These are phyloP conservation scores for Saccharum officinarum DNA, from an alignment of 176 grass and related monocot species.

Conservation along the genomic window DNA sequence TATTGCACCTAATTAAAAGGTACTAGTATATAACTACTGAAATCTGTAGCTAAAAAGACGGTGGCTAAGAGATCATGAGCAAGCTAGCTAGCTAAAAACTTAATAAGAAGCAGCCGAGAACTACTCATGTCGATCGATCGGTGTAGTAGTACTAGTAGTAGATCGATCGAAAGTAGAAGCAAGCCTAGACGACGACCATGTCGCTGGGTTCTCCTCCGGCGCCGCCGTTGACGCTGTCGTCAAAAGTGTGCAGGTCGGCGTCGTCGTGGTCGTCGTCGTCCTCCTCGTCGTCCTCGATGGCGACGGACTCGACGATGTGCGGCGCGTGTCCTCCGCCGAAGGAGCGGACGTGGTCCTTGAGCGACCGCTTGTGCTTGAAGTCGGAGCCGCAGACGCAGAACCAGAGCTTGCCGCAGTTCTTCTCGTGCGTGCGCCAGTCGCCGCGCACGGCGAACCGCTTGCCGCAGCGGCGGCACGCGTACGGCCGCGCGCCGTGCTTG, in stretches of 20 bases:
- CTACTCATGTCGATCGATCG: neutral
- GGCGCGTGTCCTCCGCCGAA: slow-evolving; percentile 86
- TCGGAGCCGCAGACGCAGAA: slow-evolving; percentile 93
- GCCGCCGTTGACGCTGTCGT: neutral
- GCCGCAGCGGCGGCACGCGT: slow-evolving; percentile 74
- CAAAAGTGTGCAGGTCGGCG: neutral
- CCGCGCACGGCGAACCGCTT: slow-evolving; percentile 88
- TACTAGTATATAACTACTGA: neutral
- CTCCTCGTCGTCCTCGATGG: slow-evolving; percentile 33
- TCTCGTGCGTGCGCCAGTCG: slow-evolving; percentile 93
- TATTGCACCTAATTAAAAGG: neutral
- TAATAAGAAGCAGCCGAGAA: too few species aligned
- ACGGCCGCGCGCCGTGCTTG: slow-evolving; percentile 76
- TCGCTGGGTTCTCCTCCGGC: neutral
- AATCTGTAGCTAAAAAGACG: neutral
- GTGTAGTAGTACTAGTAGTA: neutral
- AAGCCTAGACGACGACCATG: slow-evolving; percentile 40
- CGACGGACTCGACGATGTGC: slow-evolving; percentile 69
- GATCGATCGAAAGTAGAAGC: neutral
- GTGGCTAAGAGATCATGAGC: neutral
- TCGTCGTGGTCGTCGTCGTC: slow-evolving; percentile 36
- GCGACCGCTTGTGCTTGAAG: slow-evolving; percentile 94
- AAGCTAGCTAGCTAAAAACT: neutral
- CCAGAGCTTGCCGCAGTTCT: slow-evolving; percentile 92
- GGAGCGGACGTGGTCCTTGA: slow-evolving; percentile 89